These are phyloP conservation scores for Nothophoma quercina DNA, from an alignment of 2,329 filamentous ascomycete species.

Conservation along the genomic window DNA sequence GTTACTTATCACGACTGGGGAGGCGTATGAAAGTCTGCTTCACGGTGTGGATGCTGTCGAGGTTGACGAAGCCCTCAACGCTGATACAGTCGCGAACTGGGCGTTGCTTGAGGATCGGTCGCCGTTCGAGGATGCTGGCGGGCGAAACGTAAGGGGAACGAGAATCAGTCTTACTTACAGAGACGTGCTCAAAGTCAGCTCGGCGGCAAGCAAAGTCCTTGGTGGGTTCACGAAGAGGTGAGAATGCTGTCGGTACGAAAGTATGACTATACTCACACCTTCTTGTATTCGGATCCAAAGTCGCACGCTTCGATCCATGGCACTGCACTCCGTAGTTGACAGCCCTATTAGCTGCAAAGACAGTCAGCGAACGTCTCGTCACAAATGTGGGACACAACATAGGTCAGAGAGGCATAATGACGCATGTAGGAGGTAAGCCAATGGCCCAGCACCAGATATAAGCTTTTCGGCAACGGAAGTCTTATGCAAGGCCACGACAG, in stretches of 20 bases:
- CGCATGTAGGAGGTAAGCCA: too few relatives aligned
- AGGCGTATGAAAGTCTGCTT: conserved; percentile 73
- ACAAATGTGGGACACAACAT: not conserved
- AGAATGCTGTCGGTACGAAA: too few relatives aligned
- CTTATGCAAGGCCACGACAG: conserved; percentile 7
- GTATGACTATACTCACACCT: too few relatives aligned
- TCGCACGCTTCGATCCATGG: too few relatives aligned
- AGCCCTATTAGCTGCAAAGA: too few relatives aligned
- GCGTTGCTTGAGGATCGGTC: conserved; percentile 63
- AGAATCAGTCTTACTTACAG: conserved; percentile 82
- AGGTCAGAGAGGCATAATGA: too few relatives aligned
- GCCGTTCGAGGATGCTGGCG: conserved; percentile 53
- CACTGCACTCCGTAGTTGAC: too few relatives aligned
- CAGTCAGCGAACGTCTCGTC: too few relatives aligned
- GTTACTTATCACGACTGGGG: conserved; percentile 73
- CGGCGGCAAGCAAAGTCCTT: conserved; percentile 41
- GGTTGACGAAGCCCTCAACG: conserved; percentile 70
- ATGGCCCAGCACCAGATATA: conserved; percentile 2
- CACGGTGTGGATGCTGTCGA: conserved; percentile 75
- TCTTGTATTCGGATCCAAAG: too few relatives aligned
- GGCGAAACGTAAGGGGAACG: conserved; percentile 64
- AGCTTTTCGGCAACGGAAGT: conserved; percentile 2
- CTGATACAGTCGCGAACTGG: conserved; percentile 73
- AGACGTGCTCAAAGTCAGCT: conserved; percentile 70
- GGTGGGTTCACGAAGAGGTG: conserved; percentile 15